Evolutionary conservation across 768 basidiomycete species (phyloP).

Genomic region (Macrolepiota dolichaula): DNA sequence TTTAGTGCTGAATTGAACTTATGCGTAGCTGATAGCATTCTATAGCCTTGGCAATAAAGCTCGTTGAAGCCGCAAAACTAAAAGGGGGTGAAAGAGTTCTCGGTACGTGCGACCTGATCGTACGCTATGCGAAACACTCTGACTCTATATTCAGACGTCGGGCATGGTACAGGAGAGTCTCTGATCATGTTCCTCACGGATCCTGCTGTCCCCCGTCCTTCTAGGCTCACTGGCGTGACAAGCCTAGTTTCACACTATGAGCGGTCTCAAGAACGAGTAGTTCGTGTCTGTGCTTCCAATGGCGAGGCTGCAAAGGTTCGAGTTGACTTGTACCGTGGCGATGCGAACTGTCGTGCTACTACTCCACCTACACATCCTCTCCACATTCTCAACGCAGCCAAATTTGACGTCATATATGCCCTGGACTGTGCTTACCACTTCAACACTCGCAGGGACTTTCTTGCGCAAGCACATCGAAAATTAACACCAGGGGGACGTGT

Average conservation of each 20-base stretch:
- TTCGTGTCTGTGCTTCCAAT: slow-evolving; percentile 20
- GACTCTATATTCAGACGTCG: slow-evolving; percentile 46
- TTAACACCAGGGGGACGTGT: slow-evolving; percentile 49
- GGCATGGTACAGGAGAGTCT: slow-evolving; percentile 68
- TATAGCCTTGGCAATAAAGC: slow-evolving; percentile 45
- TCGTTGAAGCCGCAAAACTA: slow-evolving; percentile 40
- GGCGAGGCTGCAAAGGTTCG: slow-evolving; percentile 17
- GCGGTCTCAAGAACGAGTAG: slow-evolving; percentile 41
- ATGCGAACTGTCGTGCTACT: slow-evolving; percentile 42
- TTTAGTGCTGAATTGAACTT: background rate
- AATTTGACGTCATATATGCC: slow-evolving; percentile 52
- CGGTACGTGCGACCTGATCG: slow-evolving; percentile 37
- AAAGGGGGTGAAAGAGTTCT: slow-evolving; percentile 44
- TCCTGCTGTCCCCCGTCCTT: slow-evolving; percentile 41
- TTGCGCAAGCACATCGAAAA: slow-evolving; percentile 44
- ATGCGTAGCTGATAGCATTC: background rate
- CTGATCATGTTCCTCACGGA: slow-evolving; percentile 50
- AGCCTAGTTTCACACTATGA: slow-evolving; percentile 45
- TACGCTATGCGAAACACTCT: background rate
- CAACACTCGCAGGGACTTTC: slow-evolving; percentile 45
- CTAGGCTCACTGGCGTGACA: slow-evolving; percentile 54
- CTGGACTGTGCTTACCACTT: slow-evolving; percentile 75
- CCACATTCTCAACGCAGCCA: slow-evolving; percentile 24
- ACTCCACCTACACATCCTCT: slow-evolving; percentile 39
- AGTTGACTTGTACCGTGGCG: slow-evolving; percentile 42